Base-by-base conservation (phyloP, 345 rosid genomes). In the Erucastrum elatum region DNA sequence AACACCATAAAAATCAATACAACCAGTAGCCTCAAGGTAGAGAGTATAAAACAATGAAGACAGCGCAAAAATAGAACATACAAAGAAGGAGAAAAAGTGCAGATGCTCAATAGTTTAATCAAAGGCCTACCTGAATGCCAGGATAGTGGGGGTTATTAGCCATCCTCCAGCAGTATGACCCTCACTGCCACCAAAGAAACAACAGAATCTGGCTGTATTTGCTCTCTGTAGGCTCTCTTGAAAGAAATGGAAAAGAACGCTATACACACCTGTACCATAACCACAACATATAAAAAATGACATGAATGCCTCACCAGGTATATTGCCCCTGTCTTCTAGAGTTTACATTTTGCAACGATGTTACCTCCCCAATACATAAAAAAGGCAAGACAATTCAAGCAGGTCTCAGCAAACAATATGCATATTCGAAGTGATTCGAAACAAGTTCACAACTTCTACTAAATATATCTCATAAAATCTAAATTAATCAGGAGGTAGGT, bases 131-230 rank as follows among this genome's bases (percentile, higher is more conserved):
- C 96, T 88, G 92, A 74, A 84, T 71, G 78, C 91, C 86, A 46
- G 92, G 84, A 84, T 84, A 89, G 55, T 88, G 93, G 53, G 89
- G 84, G 73, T 92, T 90, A 71, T 90, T 94, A 61, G 90, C 87
- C 98, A 94, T 92, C 81, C 72, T 76, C 56, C 82, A 77, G 81
- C 37, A 46, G 65, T 37, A 74, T 4, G 55, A 72, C 78, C 84
- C 78, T 72, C 73, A 63, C 37, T 68, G 26, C 60, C 66, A 72
- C 77, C 53, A 64, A 30, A 77, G 59, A 66, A 66, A 66, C 1
- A 78, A 72, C 16, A 35, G 65, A 73, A 55, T 64, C 51, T 15
- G 59, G n/a, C 49, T 64, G 66, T 75, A 12, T 8, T 62, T 39
- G 2, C 67, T 64, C 76, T 55, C 56, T 34, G 55, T 21, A 55